Evolutionary conservation across 2,329 filamentous ascomycete species (phyloP), one percentile per base, ranked within the genome.

Genomic region (Epichloe gansuensis): DNA sequence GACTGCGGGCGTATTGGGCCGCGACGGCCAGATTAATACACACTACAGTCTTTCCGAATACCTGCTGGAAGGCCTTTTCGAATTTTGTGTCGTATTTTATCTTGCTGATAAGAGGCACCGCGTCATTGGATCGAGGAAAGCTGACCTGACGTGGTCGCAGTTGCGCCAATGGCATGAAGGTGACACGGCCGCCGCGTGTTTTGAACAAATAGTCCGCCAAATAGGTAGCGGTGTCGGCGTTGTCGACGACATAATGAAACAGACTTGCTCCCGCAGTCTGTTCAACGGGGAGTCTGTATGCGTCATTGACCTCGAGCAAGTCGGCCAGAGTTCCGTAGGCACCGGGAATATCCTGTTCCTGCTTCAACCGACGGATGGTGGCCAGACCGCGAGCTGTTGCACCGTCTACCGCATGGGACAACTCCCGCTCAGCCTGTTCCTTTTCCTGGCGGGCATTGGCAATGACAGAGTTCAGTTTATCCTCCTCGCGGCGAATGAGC

Each of bases 181-280:
- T 98, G 17, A 98, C 80, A 63, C 93, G 82, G 12, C 93, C 93
- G 15, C 86, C 85, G 55, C 83, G 86, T 59, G 88, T 82, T 58
- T 83, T 84, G 64, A 90, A 86, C 31, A 98, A 75, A 13, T 83
- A 79, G 59, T 91, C 86, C 44, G 93, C 82, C 37, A 96, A 80
- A 59, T 82, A 81, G 1, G 88, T 89, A 1, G 91, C 90, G 0
- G 91, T 96, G 42, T 86, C 82, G 55, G 94, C 89, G 48, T 86
- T 91, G 66, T 98, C 91, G 44, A 97, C 91, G 11, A 98, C 83
- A 59, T 95, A 95, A 68, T 98, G 89, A 70, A 98, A 98, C 8
- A 98, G 76, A 65, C 89, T 95, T 57, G 84, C 85, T 17, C 93
- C 93, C 2, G 91, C 93, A 50, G 91, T 93, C 60, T 95, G 89